Conservation (phyloP, 2,329 filamentous ascomycete genomes). For the Lachnellula arida region DNA sequence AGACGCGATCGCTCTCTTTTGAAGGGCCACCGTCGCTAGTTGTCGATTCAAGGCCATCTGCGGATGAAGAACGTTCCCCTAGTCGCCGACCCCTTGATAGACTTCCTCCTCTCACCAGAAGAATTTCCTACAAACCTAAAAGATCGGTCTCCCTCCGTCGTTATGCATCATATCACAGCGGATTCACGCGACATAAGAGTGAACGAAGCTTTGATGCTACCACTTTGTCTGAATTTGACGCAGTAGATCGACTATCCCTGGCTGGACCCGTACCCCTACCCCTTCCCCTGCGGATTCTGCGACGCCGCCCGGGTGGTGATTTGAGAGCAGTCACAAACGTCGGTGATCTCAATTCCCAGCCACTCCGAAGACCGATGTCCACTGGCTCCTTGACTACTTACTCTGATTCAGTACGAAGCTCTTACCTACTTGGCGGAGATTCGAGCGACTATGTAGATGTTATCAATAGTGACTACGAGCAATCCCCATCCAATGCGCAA, state of each 20-base stretch:
- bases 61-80: constrained; percentile 22
- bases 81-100: constrained; percentile 20
- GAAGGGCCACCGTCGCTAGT: constrained; percentile 29
- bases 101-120: constrained; percentile 16
- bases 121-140: constrained; percentile 39
- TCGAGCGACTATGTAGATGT: constrained; percentile 43
- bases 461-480: constrained; percentile 34
- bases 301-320: constrained; percentile 71
- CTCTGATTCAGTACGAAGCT: constrained; percentile 56
- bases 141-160: constrained; percentile 50
- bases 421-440: constrained; percentile 40
- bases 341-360: constrained; percentile 51
- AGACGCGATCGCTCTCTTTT: constrained; percentile 32
- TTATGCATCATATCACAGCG: constrained; percentile 57
- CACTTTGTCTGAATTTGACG: constrained; percentile 51
- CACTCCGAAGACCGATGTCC: constrained; percentile 50
- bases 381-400: constrained; percentile 56
- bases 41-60: constrained; percentile 20
- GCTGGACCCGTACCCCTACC: constrained; percentile 44
- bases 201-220: constrained; percentile 59
- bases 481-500: constrained; percentile 39
- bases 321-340: constrained; percentile 64
- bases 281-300: constrained; percentile 57
- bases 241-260: constrained; percentile 42
- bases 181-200: constrained; percentile 45